These are phyloP conservation scores for Barnettozyma hawaiiensis DNA, from an alignment of 1,139 yeast species.

Conservation along the genomic window DNA sequence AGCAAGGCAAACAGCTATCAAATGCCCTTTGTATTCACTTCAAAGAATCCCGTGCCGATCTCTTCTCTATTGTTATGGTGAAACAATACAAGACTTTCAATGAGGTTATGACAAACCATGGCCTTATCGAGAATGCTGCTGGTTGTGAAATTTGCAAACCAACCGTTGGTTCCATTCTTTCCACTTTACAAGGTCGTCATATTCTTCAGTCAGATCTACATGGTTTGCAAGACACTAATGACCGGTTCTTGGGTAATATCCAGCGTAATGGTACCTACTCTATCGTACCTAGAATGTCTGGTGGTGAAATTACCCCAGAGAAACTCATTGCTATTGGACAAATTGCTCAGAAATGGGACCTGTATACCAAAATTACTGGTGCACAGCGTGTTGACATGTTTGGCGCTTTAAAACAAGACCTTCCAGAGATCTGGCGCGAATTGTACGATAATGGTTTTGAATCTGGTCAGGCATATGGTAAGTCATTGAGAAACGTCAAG, in stretches of 20 bases:
- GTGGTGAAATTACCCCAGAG: conserved; percentile 33
- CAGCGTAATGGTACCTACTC: conserved; percentile 34
- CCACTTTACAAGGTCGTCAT: conserved; percentile 30
- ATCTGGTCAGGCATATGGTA: conserved; percentile 34
- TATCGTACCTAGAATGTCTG: conserved; percentile 32
- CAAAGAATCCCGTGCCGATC: conserved; percentile 30
- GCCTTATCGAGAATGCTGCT: conserved; percentile 25
- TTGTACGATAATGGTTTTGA: conserved; percentile 30
- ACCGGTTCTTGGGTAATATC: conserved; percentile 31
- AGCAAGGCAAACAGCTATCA: conserved; percentile 29
- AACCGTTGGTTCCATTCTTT: conserved; percentile 30
- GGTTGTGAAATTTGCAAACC: conserved; percentile 35
- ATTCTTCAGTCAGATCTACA: conserved; percentile 28
- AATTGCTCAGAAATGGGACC: conserved; percentile 29
- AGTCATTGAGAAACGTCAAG: conserved; percentile 31
- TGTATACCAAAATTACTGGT: conserved; percentile 33
- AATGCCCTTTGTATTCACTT: conserved; percentile 30
- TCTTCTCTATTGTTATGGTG: conserved; percentile 31
- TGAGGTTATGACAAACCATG: conserved; percentile 27
- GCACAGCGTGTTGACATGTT: conserved; percentile 32
- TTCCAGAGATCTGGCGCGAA: conserved; percentile 31
- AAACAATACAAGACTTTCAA: conserved; percentile 26
- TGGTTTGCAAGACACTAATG: conserved; percentile 33
- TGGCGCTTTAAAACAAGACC: conserved; percentile 31
- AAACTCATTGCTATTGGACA: conserved; percentile 29